Base-by-base conservation (phyloP, 2,329 filamentous ascomycete species). In the Huntiella abstrusa region DNA sequence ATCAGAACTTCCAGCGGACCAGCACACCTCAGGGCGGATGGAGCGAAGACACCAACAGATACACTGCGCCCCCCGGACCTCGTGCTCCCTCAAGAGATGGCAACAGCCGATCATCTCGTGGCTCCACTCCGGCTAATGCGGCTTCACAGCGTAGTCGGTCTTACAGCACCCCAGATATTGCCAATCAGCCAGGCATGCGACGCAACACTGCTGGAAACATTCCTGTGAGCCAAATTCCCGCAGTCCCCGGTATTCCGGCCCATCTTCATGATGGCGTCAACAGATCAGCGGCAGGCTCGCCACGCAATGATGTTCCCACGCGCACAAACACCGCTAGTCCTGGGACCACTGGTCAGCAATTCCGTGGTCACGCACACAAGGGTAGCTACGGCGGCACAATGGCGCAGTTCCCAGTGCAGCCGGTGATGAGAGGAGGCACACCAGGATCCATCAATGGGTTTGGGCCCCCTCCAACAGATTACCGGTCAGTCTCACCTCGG, bases 111-210 rank as follows among this genome's bases (percentile, higher is more conserved):
- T 68, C 78, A 5, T 77, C 75, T 32, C 70, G 75, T 12, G 79
- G 77, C 50, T 68, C 72, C 81, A 82, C 55, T 67, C 69, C 47
- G 71, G 82, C 53, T 76, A 73, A 55, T 71, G 75, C 39, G 78
- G 84, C 54, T 74, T 82, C 84, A 58, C 77, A 80, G 57, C 73
- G 86, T 53, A 80, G 83, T 63, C 75, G 91, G 52, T 94, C 87
- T 34, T 92, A 92, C 56, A 96, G 88, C 64, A 95, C 87, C 52
- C 88, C 91, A 5, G 87, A 96, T 59, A 94, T 94, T 54, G 47
- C 47, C 13, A 84, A 92, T 53, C 78, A 73, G 45, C 73, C 77
- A 45, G 70, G 72, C 52, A 67, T 69, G 57, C 69, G 76, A 52
- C 67, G 75, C 57, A 60, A 52, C 34, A 52, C 51, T 12, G 51